These are phyloP conservation scores for Phaeodactylum tricornutum DNA, from an alignment of 108 stramenopile genomes.

Conservation along the genomic window DNA sequence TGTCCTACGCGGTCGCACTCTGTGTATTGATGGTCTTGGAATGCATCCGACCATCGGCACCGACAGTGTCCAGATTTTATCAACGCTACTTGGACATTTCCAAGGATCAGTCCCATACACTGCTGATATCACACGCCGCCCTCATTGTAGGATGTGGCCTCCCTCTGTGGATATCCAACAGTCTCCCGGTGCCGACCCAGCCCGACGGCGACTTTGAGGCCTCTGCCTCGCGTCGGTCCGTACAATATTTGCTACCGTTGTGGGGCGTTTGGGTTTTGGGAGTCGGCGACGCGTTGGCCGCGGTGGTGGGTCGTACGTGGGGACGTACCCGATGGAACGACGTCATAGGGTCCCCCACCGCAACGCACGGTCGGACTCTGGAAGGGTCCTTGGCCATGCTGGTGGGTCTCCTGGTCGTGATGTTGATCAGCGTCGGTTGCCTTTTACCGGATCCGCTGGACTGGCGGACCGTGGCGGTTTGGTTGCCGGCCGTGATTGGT, in stretches of 20 bases:
- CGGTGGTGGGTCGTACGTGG: slow-evolving; percentile 65
- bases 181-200: background rate
- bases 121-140: slow-evolving; percentile 62
- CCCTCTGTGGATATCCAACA: slow-evolving; percentile 50
- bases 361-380: slow-evolving; percentile 51
- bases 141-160: slow-evolving; percentile 70
- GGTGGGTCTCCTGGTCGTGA: slow-evolving; percentile 30
- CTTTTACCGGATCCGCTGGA: slow-evolving; percentile 2
- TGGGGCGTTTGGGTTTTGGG: slow-evolving; percentile 62
- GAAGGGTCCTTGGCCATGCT: slow-evolving; percentile 75
- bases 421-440: no score
- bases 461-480: slow-evolving; percentile 2
- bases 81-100: slow-evolving; percentile 17
- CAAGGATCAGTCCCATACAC: slow-evolving; percentile 38
- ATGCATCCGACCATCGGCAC: slow-evolving; percentile 25
- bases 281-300: slow-evolving; percentile 70
- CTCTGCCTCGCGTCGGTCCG: no score
- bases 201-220: no score
- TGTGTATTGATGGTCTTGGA: slow-evolving; percentile 53
- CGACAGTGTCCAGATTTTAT: slow-evolving; percentile 22
- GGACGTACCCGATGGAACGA: no score
- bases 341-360: no score
- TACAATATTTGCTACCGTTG: slow-evolving; percentile 16
- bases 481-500: slow-evolving; percentile 16
- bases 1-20: slow-evolving; percentile 67